Percentiles rank a stretch among this genome's conserved stretches.
Conservation (phyloP, 768 basidiomycete genomes). For the Phaeolepiota aurea region DNA sequence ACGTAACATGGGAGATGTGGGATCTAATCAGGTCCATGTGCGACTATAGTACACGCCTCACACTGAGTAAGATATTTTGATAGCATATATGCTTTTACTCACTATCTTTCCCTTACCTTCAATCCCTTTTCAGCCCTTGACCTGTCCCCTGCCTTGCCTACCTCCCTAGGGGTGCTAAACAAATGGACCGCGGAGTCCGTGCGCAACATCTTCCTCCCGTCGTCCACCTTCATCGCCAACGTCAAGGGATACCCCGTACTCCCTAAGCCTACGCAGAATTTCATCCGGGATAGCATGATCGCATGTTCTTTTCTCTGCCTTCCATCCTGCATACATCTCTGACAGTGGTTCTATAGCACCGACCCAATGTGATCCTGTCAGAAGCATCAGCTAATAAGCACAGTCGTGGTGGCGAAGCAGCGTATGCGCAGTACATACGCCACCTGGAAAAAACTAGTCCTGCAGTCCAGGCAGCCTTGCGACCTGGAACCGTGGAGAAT, state of each 20-base stretch:
- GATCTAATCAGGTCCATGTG: conserved; percentile 89
- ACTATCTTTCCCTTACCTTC: conserved; percentile 4
- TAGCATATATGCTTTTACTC: conserved; percentile 1
- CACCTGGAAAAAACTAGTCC: conserved; percentile 78
- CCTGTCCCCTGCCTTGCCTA: conserved; percentile 81
- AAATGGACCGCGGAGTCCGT: conserved; percentile 95
- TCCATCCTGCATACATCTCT: conserved; percentile 7
- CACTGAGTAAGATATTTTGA: conserved; percentile 46
- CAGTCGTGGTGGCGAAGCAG: conserved; percentile 69
- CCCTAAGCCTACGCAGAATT: conserved; percentile 85
- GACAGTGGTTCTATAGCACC: conserved; percentile 46
- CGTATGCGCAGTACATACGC: conserved; percentile 85
- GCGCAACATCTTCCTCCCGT: conserved; percentile 81
- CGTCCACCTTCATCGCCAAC: conserved; percentile 90
- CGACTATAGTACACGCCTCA: conserved; percentile 69
- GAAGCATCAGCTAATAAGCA: conserved; percentile 62
- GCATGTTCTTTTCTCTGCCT: conserved; percentile 29
- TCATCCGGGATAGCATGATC: conserved; percentile 86
- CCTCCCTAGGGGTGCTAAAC: conserved; percentile 62
- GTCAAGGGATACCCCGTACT: conserved; percentile 95
- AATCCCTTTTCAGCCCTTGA: conserved; percentile 63
- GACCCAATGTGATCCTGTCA: conserved; percentile 77
- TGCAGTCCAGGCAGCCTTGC: conserved; percentile 52
- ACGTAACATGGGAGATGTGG: conserved; percentile 97
- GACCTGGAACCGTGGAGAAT: conserved; percentile 73